These are phyloP conservation scores for Coleophoma cylindrospora DNA, from an alignment of 2,329 filamentous ascomycete species.

Conservation along the genomic window DNA sequence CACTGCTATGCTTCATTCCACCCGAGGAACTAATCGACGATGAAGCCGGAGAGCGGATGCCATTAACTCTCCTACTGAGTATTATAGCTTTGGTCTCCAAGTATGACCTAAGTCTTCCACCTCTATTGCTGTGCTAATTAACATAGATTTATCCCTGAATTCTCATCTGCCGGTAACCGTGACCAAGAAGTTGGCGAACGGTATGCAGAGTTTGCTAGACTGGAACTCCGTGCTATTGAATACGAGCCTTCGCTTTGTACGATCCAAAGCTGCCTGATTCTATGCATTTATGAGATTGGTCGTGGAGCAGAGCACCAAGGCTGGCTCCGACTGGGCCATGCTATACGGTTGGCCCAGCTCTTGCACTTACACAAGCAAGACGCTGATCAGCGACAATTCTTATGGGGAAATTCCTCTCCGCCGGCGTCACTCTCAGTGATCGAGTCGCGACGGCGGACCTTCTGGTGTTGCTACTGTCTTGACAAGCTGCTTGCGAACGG, in stretches of 20 bases:
- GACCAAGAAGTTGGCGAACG: not conserved
- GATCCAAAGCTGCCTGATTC: constrained; percentile 1
- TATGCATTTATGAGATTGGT: constrained; percentile 1
- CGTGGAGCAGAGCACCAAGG: constrained; percentile 1
- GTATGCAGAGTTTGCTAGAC: not conserved
- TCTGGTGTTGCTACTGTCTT: constrained; percentile 2
- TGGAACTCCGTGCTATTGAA: not conserved
- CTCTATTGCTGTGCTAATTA: not conserved
- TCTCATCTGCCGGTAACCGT: not conserved
- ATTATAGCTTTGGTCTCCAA: not conserved
- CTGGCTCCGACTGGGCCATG: constrained; percentile 2
- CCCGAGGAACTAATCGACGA: constrained; percentile 1
- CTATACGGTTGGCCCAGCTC: not conserved
- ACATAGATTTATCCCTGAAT: not conserved
- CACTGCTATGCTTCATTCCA: constrained; percentile 1
- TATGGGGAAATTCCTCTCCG: not conserved
- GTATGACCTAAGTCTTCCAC: not conserved
- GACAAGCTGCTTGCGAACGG: constrained; percentile 2
- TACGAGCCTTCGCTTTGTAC: constrained; percentile 1
- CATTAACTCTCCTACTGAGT: not conserved
- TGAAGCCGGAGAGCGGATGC: not conserved
- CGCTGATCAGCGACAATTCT: not conserved
- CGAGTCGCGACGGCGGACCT: not conserved
- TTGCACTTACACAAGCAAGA: constrained; percentile 1
- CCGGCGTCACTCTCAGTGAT: not conserved